Evolutionary conservation across 108 stramenopile species (phyloP).

Genomic region (Phaeodactylum tricornutum): DNA sequence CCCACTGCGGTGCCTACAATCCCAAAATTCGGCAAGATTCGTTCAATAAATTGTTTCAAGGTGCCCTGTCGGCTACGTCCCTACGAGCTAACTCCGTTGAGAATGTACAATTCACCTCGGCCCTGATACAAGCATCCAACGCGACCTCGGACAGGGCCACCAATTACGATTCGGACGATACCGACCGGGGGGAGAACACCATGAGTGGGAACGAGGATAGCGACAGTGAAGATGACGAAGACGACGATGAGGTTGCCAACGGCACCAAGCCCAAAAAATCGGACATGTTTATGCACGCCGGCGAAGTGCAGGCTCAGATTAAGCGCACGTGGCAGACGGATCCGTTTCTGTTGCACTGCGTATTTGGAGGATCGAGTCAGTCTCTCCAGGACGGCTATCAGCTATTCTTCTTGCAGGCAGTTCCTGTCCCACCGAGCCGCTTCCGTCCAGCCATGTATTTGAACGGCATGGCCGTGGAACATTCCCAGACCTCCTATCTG

Average conservation of each 20-base stretch:
- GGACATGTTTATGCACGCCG: constrained; percentile 71
- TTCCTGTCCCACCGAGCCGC: constrained; percentile 89
- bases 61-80: constrained; percentile 25
- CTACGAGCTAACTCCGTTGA: constrained; percentile 45
- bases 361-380: constrained; percentile 56
- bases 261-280: constrained; percentile 22
- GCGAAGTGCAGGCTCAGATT: constrained; percentile 90
- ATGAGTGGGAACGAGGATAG: constrained; percentile 22
- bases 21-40: constrained; percentile 92
- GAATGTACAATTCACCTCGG: constrained; percentile 52
- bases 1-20: constrained; percentile 79
- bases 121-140: constrained; percentile 21
- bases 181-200: constrained; percentile 10
- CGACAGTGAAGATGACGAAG: constrained; percentile 17
- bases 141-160: constrained; percentile 11
- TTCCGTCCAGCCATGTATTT: constrained; percentile 94
- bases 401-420: constrained; percentile 81
- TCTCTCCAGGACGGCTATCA: constrained; percentile 38
- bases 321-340: constrained; percentile 80
- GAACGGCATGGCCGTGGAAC: constrained; percentile 87
- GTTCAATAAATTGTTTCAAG: constrained; percentile 89
- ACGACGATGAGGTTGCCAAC: constrained; percentile 35
- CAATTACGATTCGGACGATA: constrained; percentile 17
- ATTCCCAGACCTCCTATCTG: constrained; percentile 89
- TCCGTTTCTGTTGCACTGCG: constrained; percentile 35